Conservation (phyloP, 352 stramenopile species). For the Globisporangium solare region DNA sequence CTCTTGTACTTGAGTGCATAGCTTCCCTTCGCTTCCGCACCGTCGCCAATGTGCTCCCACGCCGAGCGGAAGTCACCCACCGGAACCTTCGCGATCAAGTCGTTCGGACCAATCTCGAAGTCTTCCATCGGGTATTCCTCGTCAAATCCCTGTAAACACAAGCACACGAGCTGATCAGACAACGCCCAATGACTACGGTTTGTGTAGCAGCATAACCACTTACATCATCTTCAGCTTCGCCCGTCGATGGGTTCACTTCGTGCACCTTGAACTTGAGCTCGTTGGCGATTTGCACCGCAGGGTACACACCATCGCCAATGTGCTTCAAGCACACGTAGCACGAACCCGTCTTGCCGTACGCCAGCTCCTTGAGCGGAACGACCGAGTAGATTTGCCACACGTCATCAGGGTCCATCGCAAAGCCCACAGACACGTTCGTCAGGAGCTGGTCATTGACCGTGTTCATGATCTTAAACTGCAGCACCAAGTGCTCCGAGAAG, state of each 20-base stretch:
- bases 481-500: constrained; percentile 94
- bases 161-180: constrained; percentile 8
- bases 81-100: constrained; percentile 97
- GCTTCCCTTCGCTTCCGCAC: constrained; percentile 95
- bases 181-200: constrained; percentile 5
- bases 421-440: constrained; percentile 91
- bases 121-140: constrained; percentile 99
- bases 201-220: constrained; percentile 15
- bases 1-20: constrained; percentile 97
- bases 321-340: constrained; percentile 93
- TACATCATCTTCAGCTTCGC: constrained; percentile 81
- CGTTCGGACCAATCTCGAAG: constrained; percentile 91
- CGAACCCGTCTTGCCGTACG: constrained; percentile 92
- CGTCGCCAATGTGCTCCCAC: constrained; percentile 95
- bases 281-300: constrained; percentile 89
- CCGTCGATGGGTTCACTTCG: constrained; percentile 93
- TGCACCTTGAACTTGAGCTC: constrained; percentile 96
- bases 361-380: constrained; percentile 82
- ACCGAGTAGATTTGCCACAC: constrained; percentile 90
- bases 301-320: constrained; percentile 65
- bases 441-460: constrained; percentile 98
- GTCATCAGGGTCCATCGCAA: constrained; percentile 88
- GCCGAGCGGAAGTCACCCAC: constrained; percentile 94
- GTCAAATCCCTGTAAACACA: constrained; percentile 81
- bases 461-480: constrained; percentile 98